Conservation (phyloP, 2,329 filamentous ascomycete genomes). For the Cercospora sp. region DNA sequence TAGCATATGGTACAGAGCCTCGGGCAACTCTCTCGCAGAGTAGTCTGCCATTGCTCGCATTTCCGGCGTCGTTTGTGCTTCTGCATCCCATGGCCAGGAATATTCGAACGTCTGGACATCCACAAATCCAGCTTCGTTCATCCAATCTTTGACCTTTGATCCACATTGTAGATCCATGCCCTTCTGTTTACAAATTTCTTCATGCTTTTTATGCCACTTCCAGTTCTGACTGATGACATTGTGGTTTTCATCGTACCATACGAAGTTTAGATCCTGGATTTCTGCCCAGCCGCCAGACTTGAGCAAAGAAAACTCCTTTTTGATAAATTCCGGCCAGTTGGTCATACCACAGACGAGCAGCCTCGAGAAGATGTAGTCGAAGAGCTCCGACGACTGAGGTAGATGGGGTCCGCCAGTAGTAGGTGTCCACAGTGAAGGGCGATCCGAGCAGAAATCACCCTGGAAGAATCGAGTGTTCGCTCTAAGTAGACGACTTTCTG, state of each 20-base stretch:
- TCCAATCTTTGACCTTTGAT: constrained; percentile 10
- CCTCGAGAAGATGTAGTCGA: constrained; percentile 29
- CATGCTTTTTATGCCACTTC: constrained; percentile 13
- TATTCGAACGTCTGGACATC: constrained; percentile 17
- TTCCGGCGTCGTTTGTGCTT: constrained; percentile 8
- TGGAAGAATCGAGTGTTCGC: constrained; percentile 19
- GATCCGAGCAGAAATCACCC: constrained; percentile 14
- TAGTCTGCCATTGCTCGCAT: constrained; percentile 18
- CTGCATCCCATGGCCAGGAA: constrained; percentile 4
- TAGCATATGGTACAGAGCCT: constrained; percentile 17
- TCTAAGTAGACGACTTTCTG: constrained; percentile 4
- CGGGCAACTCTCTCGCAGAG: constrained; percentile 11
- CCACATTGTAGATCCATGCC: constrained; percentile 17
- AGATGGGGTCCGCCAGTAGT: background rate
- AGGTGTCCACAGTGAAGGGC: constrained; percentile 16
- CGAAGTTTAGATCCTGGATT: constrained; percentile 23
- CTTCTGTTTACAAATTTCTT: constrained; percentile 2
- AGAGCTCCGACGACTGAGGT: constrained; percentile 8
- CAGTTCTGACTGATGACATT: constrained; percentile 13
- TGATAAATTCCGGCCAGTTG: constrained; percentile 27
- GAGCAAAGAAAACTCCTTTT: constrained; percentile 18
- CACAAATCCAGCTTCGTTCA: constrained; percentile 16
- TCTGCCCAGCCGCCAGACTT: constrained; percentile 30
- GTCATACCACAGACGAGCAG: constrained; percentile 28
- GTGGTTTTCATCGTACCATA: constrained; percentile 8